Evolutionary conservation across 2,329 filamentous ascomycete genomes (phyloP).

Genomic region (Pseudopyricularia cyperi): DNA sequence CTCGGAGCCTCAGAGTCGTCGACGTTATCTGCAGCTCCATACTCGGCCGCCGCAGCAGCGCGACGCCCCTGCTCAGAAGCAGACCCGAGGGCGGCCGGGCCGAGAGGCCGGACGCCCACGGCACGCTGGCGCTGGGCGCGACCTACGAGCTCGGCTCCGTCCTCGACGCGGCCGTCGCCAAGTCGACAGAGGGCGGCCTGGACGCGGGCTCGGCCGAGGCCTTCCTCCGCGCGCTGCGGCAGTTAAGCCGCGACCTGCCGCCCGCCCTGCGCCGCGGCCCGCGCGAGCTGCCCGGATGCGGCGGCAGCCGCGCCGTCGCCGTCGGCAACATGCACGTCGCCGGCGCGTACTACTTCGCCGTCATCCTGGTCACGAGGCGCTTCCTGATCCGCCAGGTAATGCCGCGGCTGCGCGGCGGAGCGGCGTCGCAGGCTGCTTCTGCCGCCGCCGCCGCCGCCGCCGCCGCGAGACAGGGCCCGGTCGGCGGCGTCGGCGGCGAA

Average conservation of each 20-base stretch:
- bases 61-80: neutral
- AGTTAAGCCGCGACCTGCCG: neutral
- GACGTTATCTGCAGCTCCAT: neutral
- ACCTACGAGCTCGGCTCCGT: neutral
- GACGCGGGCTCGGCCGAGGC: neutral
- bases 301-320: neutral
- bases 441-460: too few relatives aligned
- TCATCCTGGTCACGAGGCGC: slow-evolving; percentile 9
- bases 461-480: too few relatives aligned
- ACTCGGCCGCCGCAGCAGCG: neutral
- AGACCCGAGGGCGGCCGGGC: neutral
- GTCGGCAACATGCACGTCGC: slow-evolving; percentile 9
- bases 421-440: too few relatives aligned
- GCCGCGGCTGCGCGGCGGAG: slow-evolving; percentile 2
- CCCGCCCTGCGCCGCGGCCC: neutral
- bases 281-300: neutral
- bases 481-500: neutral
- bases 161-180: neutral
- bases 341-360: slow-evolving; percentile 11
- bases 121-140: neutral
- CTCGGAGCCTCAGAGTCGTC: neutral
- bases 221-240: neutral
- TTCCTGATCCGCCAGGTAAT: slow-evolving; percentile 8
- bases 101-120: neutral
- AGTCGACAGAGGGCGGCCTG: neutral